Base-by-base conservation (phyloP, 768 basidiomycete species). In the Paxillus involutus region DNA sequence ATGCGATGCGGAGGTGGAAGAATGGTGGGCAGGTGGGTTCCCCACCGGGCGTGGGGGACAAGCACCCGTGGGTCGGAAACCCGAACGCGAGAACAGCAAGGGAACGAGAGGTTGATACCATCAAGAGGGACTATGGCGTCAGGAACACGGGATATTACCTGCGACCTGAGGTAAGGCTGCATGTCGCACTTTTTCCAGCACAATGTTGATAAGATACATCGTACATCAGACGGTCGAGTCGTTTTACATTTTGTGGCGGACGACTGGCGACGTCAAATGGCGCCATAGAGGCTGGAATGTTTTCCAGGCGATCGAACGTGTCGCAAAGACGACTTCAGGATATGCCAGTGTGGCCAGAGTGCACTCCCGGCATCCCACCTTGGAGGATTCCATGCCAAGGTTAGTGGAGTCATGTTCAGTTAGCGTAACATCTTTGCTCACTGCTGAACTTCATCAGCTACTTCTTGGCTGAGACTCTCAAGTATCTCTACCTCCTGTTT, bases 401-500 rank as follows among this genome's bases (percentile, higher is more conserved):
- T 87, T 39, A 52, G 80, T 64, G 6, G 14, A 33, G 12, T 21
- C 11, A n/a, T 35, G 68, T 66, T 69, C 54, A 9, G 17, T 30
- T 26, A 17, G 4, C 36, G 29, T 24, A 16, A 19, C 16, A 24
- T n/a, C 21, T n/a, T 16, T 51, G 49, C 35, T 56, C 26, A 29
- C 19, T 19, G 19, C 1, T 21, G 26, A 33, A 24, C 26, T 26
- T 26, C 14, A 0, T 29, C 21, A 80, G 80, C 54, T 82, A 76
- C 67, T 82, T 82, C 65, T 61, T 82, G 48, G 82, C 81, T 1
- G 81, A 82, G 65, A 82, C 82, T 58, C 72, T 89, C 51, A 89
- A 89, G 71, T 90, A 91, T 65, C 75, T 89, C 44, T 85, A 86
- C 66, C 74, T 91, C 19, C 68, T 88, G 64, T 91, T 89, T 68